Conservation (phyloP, 2,329 filamentous ascomycete species). For the Monosporascus sp. region DNA sequence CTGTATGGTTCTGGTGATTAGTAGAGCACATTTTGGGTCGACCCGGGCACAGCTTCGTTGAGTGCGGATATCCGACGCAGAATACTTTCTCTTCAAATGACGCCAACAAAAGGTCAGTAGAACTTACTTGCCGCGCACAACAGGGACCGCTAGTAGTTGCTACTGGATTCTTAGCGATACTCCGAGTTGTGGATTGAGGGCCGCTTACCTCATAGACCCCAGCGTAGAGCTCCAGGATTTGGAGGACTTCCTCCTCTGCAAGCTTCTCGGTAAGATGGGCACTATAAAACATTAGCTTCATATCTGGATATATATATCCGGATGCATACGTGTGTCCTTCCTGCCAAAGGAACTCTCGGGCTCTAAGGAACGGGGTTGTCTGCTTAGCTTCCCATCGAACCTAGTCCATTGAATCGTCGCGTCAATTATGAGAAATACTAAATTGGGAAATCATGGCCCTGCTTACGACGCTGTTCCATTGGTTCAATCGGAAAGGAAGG, state of each 20-base stretch:
- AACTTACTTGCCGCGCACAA: conserved; percentile 67
- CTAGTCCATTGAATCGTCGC: background rate
- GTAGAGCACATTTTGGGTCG: no score
- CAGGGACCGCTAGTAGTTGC: conserved; percentile 87
- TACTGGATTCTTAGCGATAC: conserved; percentile 1
- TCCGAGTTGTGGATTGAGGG: background rate
- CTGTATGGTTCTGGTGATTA: conserved; percentile 2
- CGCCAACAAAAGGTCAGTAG: conserved; percentile 24
- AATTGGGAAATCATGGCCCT: background rate
- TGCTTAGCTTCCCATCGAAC: conserved; percentile 98
- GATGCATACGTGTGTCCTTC: conserved; percentile 66
- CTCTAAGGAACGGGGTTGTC: conserved; percentile 78
- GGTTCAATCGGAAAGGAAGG: conserved; percentile 88
- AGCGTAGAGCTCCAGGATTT: conserved; percentile 92
- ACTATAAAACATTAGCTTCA: conserved; percentile 35
- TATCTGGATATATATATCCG: background rate
- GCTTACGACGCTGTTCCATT: conserved; percentile 78
- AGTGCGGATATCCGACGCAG: no score
- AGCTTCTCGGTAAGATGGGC: conserved; percentile 82
- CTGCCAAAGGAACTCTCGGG: conserved; percentile 96
- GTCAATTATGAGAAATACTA: background rate
- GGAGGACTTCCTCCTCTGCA: conserved; percentile 78
- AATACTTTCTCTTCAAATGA: no score
- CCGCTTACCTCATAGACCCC: conserved; percentile 66
- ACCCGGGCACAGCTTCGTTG: no score